Percentiles rank a stretch among this genome's conserved stretches.
These are phyloP conservation scores for Phylloporus rhodoxanthus DNA, from an alignment of 768 basidiomycete genomes.

Conservation along the genomic window DNA sequence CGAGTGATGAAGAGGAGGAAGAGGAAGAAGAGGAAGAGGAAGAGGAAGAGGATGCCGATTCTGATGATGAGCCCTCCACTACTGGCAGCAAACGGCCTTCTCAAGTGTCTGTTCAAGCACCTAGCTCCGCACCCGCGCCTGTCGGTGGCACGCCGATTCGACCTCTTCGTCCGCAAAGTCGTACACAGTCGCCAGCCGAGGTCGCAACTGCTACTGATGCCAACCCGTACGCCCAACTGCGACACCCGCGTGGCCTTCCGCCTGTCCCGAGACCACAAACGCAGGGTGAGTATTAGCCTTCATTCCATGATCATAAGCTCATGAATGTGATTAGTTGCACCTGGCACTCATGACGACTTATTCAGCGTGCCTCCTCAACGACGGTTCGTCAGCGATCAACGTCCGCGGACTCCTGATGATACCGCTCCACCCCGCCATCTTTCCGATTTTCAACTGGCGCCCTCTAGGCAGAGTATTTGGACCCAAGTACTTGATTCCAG, in stretches of 20 bases:
- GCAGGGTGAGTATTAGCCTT: conserved; percentile 36
- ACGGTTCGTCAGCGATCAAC: conserved; percentile 51
- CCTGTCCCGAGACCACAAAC: conserved; percentile 49
- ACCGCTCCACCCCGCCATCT: conserved; percentile 51
- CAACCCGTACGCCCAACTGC: conserved; percentile 42
- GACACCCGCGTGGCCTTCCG: conserved; percentile 60
- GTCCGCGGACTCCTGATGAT: conserved; percentile 52
- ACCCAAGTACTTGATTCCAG: conserved; percentile 80
- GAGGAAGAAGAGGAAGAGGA: conserved; percentile 68
- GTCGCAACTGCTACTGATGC: conserved; percentile 26
- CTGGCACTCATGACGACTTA: conserved; percentile 44
- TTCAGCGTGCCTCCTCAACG: conserved; percentile 35
- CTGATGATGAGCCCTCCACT: conserved; percentile 43
- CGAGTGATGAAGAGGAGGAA: conserved; percentile 78
- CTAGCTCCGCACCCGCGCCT: conserved; percentile 15
- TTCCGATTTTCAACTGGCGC: conserved; percentile 41
- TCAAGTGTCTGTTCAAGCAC: conserved; percentile 13
- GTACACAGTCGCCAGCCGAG: conserved; percentile 28
- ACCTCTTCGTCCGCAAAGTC: conserved; percentile 28
- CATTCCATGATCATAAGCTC: background rate
- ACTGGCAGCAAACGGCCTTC: conserved; percentile 31
- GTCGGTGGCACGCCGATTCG: conserved; percentile 22
- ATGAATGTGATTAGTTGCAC: conserved; percentile 10
- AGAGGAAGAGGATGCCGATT: conserved; percentile 60
- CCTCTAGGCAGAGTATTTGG: conserved; percentile 74